phyloP scores from a whole-genome alignment of 805 yeast genomes.

The Sungouiella thailandica region DNA sequence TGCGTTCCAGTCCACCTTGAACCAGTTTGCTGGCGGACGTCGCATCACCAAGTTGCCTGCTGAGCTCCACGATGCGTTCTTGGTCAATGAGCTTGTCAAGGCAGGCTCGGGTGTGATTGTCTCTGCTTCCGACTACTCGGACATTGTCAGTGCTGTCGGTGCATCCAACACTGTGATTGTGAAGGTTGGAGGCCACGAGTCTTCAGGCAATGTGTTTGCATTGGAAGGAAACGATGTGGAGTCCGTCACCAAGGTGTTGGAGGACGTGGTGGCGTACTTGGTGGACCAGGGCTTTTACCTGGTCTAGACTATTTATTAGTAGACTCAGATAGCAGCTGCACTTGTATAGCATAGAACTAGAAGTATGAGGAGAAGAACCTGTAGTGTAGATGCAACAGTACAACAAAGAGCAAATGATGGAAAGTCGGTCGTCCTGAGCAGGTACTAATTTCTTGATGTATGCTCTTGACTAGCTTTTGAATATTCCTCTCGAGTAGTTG shows the following conservation, averaged over 20 bases:
- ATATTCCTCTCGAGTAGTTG: too few species aligned
- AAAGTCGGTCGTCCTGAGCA: too few species aligned
- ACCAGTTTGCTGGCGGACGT: conserved; percentile 85
- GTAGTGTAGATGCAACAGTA: too few species aligned
- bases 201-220: conserved; percentile 8
- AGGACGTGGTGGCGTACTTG: conserved; percentile 64
- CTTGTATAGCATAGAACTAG: too few species aligned
- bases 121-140: conserved; percentile 41
- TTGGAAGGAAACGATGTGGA: conserved; percentile 9
- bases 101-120: conserved; percentile 88
- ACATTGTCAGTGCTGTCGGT: conserved; percentile 35
- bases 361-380: too few species aligned
- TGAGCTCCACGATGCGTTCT: conserved; percentile 47
- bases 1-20: conserved; percentile 84
- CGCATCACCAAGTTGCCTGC: conserved; percentile 54
- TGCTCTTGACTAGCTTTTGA: too few species aligned
- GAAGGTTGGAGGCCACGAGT: conserved; percentile 15
- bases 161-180: conserved; percentile 54
- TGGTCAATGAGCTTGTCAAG: conserved; percentile 70
- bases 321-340: background rate
- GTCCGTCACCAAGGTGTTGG: conserved; percentile 47
- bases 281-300: conserved; percentile 78
- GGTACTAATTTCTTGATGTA: too few species aligned
- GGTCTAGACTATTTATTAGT: background rate
- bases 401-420: too few species aligned